phyloP scores from a whole-genome alignment of 306 rosid species.

The Fagus crenata region DNA sequence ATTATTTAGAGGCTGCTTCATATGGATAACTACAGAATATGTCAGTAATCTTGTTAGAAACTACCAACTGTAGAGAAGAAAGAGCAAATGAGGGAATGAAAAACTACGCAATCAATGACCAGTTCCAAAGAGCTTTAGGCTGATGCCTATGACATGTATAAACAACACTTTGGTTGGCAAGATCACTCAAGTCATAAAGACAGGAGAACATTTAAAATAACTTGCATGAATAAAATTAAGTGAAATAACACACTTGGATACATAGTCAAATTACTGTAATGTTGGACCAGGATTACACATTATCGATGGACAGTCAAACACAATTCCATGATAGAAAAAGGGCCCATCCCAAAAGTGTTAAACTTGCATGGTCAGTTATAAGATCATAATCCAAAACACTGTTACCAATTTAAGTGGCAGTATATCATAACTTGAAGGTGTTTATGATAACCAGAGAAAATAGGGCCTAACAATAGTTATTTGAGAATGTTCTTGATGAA shows the following conservation, averaged over 20 bases:
- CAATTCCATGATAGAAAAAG: not conserved
- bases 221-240: not conserved
- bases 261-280: not conserved
- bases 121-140: slow-evolving; percentile 15
- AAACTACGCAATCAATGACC: not conserved
- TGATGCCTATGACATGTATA: slow-evolving; percentile 8
- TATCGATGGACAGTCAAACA: not conserved
- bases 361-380: not conserved
- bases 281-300: not conserved
- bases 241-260: not conserved
- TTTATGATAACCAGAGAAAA: not conserved
- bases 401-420: not conserved
- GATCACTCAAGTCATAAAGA: not conserved
- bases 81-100: slow-evolving; percentile 15
- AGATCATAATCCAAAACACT: not conserved
- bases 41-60: slow-evolving; percentile 35
- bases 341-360: not conserved
- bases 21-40: slow-evolving; percentile 59
- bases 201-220: not conserved
- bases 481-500: not conserved
- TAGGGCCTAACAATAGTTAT: not conserved
- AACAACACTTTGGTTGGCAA: not conserved
- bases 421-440: not conserved
- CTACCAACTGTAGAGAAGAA: not conserved
- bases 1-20: slow-evolving; percentile 58